A percentile compares a stretch with the other conserved stretches of the same genome.
phyloP scores from a whole-genome alignment of 2,329 filamentous ascomycete genomes.

The Exophiala sideris region DNA sequence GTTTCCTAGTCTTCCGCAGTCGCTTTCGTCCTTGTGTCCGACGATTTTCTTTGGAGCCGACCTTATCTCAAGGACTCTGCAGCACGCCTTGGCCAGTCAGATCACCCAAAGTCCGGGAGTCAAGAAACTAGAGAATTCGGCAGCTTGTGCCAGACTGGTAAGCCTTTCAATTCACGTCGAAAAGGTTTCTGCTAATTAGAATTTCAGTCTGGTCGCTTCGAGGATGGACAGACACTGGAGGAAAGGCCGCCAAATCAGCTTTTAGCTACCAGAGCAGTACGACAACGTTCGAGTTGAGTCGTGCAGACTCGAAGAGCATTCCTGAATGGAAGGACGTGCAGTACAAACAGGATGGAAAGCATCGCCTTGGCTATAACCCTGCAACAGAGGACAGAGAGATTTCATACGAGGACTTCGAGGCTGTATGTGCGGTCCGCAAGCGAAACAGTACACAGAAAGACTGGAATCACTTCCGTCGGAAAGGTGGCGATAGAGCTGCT shows the following conservation, averaged over 20 bases:
- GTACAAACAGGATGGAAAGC: conserved; percentile 2
- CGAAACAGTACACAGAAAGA: neutral
- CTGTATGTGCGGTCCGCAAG: neutral
- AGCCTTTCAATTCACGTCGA: neutral
- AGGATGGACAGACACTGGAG: neutral
- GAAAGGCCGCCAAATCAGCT: neutral
- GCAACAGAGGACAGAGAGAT: neutral
- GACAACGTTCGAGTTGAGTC: neutral
- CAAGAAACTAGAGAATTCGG: neutral
- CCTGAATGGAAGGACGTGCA: conserved; percentile 6
- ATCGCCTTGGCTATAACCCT: conserved; percentile 9
- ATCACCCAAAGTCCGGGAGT: neutral
- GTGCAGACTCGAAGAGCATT: neutral
- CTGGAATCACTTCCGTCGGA: neutral
- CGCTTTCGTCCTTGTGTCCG: neutral
- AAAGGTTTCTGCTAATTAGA: neutral
- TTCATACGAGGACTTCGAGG: conserved; percentile 4
- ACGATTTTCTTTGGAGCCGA: neutral
- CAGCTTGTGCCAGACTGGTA: neutral
- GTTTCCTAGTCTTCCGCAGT: neutral
- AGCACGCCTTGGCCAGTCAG: neutral
- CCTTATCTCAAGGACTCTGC: conserved; percentile 1
- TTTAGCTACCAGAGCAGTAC: neutral
- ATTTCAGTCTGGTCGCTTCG: neutral
- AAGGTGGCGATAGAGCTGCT: conserved; percentile 2